A percentile compares a stretch with the other conserved stretches of the same genome.
Evolutionary conservation across 1,284 basidiomycete genomes (phyloP).

Genomic region (Thelephora terrestris): DNA sequence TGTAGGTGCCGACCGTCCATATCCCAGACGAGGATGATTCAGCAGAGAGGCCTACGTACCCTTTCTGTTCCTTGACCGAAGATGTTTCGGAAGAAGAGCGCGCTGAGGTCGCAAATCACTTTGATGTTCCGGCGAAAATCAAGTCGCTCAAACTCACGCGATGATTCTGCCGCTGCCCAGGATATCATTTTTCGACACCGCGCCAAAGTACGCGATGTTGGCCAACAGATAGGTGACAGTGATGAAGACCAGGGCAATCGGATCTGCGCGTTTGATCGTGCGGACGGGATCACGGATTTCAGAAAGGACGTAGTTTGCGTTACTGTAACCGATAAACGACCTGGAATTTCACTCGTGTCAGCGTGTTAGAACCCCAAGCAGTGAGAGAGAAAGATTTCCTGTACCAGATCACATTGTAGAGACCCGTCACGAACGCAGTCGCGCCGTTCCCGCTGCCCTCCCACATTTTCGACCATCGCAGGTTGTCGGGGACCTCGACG

Average conservation of each 20-base stretch:
- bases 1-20: slow-evolving; percentile 15
- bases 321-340: slow-evolving; percentile 62
- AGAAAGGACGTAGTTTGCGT: slow-evolving; percentile 62
- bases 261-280: slow-evolving; percentile 58
- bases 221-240: slow-evolving; percentile 48
- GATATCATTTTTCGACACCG: slow-evolving; percentile 56
- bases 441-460: slow-evolving; percentile 34
- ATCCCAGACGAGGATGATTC: background rate
- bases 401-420: slow-evolving; percentile 62
- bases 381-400: slow-evolving; percentile 8
- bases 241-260: slow-evolving; percentile 47
- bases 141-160: slow-evolving; percentile 33
- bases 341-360: slow-evolving; percentile 21
- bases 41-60: slow-evolving; percentile 23
- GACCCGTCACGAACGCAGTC: slow-evolving; percentile 48
- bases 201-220: slow-evolving; percentile 62
- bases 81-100: slow-evolving; percentile 59
- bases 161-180: slow-evolving; percentile 48
- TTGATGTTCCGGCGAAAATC: background rate
- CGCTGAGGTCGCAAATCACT: slow-evolving; percentile 24
- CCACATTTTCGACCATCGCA: slow-evolving; percentile 44
- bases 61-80: slow-evolving; percentile 49
- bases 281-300: slow-evolving; percentile 56
- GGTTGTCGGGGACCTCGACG: slow-evolving; percentile 39
- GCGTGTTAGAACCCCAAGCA: background rate